Evolutionary conservation across 176 grass and related monocot genomes (phyloP), one percentile per base, ranked within the genome.

Genomic region (Puya raimondii): DNA sequence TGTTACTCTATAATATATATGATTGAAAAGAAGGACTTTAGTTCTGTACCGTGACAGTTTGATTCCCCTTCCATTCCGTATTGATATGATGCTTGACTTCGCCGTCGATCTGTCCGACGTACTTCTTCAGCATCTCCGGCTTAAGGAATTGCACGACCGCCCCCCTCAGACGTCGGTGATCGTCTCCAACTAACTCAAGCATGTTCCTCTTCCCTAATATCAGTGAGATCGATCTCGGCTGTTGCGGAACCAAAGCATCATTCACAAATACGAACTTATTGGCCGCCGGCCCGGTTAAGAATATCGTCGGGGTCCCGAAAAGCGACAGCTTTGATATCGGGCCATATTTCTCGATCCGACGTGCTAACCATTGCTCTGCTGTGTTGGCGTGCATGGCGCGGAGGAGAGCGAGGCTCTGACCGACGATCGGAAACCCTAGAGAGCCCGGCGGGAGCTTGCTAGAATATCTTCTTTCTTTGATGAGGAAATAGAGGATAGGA

Each of bases 251-350:
- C 18, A 89, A 22, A 11, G 54, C 68, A 3, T 49, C 27, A 26
- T 48, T 89, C 61, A 78, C 67, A 77, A 89, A 82, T 54, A 74
- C 2, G 72, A 85, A 77, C 87, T 70, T 72, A 79, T 89, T 79
- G 2, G 76, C 87, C 12, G 68, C 82, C 0, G 75, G 68, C 0
- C 82, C 79, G 2, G 72, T 50, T 3, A 86, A 10, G 47, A 82
- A 23, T 49, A 90, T 76, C 14, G 72, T 77, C 52, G 76, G 79
- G 13, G 76, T 72, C 9, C 80, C 80, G 1, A 90, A 85, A 26
- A 90, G 80, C 1, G 83, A 89, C 16, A 89, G 72, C 80, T 89
- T 89, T 2, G 72, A 89, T 17, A 89, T 83, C 1, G 80, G 59
- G 10, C 87, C 87, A 49, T 90, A 80, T 73, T 67, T 75, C 47